Conservation (phyloP, 164 flowering plant species). For the Annona squamosa region DNA sequence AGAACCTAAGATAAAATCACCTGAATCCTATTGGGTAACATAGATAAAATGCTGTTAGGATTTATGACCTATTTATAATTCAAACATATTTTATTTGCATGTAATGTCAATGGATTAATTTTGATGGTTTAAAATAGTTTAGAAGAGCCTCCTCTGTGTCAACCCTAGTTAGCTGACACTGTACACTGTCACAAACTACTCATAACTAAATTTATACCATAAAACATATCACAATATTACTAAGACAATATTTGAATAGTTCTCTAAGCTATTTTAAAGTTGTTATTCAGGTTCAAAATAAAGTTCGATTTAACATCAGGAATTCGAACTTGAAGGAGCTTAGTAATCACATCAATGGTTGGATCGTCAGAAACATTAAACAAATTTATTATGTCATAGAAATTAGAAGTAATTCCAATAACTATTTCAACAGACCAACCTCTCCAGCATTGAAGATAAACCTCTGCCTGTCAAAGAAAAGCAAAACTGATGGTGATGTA, state of each 20-base stretch:
- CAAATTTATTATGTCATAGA: neutral
- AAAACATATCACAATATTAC: too few relatives aligned
- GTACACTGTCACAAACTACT: too few relatives aligned
- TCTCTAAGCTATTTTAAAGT: neutral
- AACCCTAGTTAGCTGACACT: too few relatives aligned
- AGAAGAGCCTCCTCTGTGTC: too few relatives aligned
- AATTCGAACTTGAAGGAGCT: neutral
- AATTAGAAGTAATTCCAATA: neutral
- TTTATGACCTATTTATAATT: too few relatives aligned
- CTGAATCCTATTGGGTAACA: too few relatives aligned
- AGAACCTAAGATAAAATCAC: neutral
- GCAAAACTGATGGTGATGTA: conserved; percentile 85
- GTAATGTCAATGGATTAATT: too few relatives aligned
- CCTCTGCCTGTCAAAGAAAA: conserved; percentile 90
- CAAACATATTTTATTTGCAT: too few relatives aligned
- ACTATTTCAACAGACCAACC: conserved; percentile 29
- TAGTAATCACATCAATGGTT: neutral
- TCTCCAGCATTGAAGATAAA: conserved; percentile 97
- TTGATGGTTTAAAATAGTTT: too few relatives aligned
- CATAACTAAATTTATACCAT: too few relatives aligned
- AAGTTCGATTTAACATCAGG: neutral
- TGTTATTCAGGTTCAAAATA: too few relatives aligned
- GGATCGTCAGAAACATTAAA: neutral
- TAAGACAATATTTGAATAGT: neutral
- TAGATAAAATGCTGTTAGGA: too few relatives aligned